Conservation (phyloP, 2,329 filamentous ascomycete species). For the Aspergillus uvarum region DNA sequence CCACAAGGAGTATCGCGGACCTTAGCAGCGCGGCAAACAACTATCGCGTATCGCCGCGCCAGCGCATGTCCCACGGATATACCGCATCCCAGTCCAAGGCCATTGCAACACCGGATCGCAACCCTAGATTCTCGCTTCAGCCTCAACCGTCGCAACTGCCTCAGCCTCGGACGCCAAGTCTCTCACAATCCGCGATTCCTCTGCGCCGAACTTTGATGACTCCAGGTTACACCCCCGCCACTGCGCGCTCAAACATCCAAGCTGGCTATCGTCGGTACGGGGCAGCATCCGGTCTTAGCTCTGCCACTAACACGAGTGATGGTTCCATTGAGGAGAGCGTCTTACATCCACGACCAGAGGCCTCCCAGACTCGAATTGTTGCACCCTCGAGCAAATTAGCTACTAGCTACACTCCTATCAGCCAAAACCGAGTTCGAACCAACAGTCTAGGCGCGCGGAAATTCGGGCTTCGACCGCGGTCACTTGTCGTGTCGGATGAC, state of each 20-base stretch:
- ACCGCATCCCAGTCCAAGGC: constrained; percentile 26
- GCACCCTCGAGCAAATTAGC: constrained; percentile 37
- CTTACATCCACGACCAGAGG: constrained; percentile 22
- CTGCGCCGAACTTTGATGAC: constrained; percentile 40
- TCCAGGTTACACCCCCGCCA: constrained; percentile 35
- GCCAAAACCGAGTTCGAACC: constrained; percentile 37
- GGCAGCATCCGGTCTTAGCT: constrained; percentile 20
- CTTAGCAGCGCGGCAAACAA: constrained; percentile 30
- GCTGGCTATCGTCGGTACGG: constrained; percentile 44
- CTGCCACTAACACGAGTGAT: constrained; percentile 16
- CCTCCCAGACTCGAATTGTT: constrained; percentile 34
- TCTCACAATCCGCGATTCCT: constrained; percentile 36
- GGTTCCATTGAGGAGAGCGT: constrained; percentile 22
- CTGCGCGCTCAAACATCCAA: constrained; percentile 42
- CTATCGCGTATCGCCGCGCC: constrained; percentile 32
- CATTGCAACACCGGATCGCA: constrained; percentile 25
- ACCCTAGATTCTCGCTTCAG: constrained; percentile 22
- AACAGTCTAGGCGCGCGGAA: constrained; percentile 39
- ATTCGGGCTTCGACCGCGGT: constrained; percentile 35
- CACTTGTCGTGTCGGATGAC: constrained; percentile 26
- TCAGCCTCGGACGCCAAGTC: constrained; percentile 33
- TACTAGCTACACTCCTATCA: constrained; percentile 40
- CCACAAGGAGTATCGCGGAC: constrained; percentile 47
- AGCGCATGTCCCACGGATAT: constrained; percentile 34
- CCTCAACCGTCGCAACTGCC: constrained; percentile 25